Evolutionary conservation across 306 rosid genomes (phyloP).

Genomic region (Vigna angularis): DNA sequence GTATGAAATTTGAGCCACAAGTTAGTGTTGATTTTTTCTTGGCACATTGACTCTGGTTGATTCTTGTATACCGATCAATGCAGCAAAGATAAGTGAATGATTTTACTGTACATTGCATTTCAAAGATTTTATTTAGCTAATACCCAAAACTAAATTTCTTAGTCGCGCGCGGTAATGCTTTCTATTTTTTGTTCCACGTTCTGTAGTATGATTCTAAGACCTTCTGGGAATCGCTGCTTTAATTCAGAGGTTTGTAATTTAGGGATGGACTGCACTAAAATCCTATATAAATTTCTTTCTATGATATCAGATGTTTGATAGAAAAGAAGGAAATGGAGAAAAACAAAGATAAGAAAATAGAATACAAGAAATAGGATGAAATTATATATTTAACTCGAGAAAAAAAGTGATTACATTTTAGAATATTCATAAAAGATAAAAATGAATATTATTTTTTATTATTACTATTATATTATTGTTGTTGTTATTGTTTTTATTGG

Average conservation of each 20-base stretch:
- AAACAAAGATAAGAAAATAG: no score
- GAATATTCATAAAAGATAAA: no score
- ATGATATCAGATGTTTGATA: no score
- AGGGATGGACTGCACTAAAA: neutral
- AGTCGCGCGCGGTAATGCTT: neutral
- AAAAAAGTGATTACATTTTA: no score
- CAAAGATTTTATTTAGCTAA: slow-evolving; percentile 17
- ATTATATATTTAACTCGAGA: no score
- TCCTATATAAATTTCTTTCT: no score
- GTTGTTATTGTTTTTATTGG: no score
- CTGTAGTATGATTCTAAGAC: neutral
- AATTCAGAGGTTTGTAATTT: neutral
- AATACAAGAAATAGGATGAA: no score
- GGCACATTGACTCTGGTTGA: slow-evolving; percentile 15
- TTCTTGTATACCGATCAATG: slow-evolving; percentile 23
- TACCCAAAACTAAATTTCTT: neutral
- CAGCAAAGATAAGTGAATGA: slow-evolving; percentile 12
- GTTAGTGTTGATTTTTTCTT: slow-evolving; percentile 31
- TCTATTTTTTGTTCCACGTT: neutral
- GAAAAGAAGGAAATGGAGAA: no score
- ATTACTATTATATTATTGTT: no score
- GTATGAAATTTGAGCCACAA: slow-evolving; percentile 38
- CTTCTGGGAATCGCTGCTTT: neutral
- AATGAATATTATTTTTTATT: no score
- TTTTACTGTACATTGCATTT: slow-evolving; percentile 30